These are phyloP conservation scores for Pyrenula aspistea DNA, from an alignment of 495 filamentous ascomycete genomes.

Conservation along the genomic window DNA sequence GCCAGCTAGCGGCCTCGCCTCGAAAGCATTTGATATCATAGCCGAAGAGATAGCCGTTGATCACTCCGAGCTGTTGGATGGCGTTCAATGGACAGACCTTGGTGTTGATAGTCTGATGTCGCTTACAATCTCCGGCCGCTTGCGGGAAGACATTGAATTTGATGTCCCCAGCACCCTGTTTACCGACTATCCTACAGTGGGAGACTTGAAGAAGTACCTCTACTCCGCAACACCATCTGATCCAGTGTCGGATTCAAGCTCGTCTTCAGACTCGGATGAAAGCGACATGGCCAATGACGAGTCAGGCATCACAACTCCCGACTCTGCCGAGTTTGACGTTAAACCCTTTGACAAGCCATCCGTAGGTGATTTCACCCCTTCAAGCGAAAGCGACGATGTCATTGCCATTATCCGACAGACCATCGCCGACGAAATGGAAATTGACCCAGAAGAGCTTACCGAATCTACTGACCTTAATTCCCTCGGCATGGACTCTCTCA, in stretches of 20 bases:
- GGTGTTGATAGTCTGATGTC: slow-evolving; percentile 39
- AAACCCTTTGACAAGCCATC: background rate
- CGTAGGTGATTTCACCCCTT: background rate
- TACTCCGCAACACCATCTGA: background rate
- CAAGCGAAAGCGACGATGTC: slow-evolving; percentile 31
- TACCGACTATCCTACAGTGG: slow-evolving; percentile 46
- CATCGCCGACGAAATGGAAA: slow-evolving; percentile 57
- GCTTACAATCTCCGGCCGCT: slow-evolving; percentile 24
- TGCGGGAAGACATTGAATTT: slow-evolving; percentile 26
- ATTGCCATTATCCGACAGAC: slow-evolving; percentile 39
- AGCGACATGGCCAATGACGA: background rate
- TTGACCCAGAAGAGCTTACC: slow-evolving; percentile 49
- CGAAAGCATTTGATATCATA: slow-evolving; percentile 20
- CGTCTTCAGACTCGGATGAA: background rate
- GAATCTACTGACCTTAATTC: slow-evolving; percentile 28
- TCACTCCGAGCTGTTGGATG: slow-evolving; percentile 22
- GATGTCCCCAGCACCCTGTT: slow-evolving; percentile 45
- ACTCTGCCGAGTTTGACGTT: background rate
- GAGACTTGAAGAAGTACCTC: slow-evolving; percentile 40
- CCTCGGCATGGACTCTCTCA: slow-evolving; percentile 42
- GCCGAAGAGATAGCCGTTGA: slow-evolving; percentile 31
- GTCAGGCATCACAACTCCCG: slow-evolving; percentile 1
- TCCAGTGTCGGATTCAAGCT: background rate
- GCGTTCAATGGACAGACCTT: slow-evolving; percentile 24
- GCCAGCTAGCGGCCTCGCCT: background rate